A percentile compares a stretch with the other conserved stretches of the same genome.
Evolutionary conservation across 1,284 basidiomycete species (phyloP).

Genomic region (Singerocomus inundabilis): DNA sequence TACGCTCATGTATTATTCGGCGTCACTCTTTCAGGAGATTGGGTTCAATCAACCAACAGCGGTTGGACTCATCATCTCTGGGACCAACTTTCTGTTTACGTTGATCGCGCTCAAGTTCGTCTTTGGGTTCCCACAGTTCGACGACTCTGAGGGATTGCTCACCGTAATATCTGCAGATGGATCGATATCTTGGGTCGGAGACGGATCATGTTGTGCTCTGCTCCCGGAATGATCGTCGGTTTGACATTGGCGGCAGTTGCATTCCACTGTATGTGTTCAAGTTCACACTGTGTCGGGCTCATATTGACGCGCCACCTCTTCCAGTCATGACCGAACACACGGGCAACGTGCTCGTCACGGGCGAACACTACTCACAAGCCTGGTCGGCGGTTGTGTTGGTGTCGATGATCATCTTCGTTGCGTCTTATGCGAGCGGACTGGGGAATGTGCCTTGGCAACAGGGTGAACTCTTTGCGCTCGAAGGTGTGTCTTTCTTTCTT

Average conservation of each 20-base stretch:
- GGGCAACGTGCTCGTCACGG: constrained; percentile 62
- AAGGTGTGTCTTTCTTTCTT: constrained; percentile 41
- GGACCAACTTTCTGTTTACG: constrained; percentile 82
- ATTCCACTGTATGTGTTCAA: constrained; percentile 62
- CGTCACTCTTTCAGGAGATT: constrained; percentile 76
- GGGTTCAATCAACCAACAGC: constrained; percentile 81
- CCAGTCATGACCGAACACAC: constrained; percentile 71
- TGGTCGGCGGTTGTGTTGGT: constrained; percentile 73
- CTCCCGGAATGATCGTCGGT: constrained; percentile 77
- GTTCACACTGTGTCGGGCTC: background rate
- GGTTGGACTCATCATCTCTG: constrained; percentile 74
- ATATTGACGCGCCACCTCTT: background rate
- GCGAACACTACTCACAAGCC: constrained; percentile 57
- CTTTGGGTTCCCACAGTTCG: background rate
- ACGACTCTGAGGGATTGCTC: background rate
- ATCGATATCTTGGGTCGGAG: constrained; percentile 80
- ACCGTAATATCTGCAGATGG: constrained; percentile 37
- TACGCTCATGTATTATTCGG: constrained; percentile 74
- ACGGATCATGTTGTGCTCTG: constrained; percentile 72
- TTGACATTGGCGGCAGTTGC: constrained; percentile 70
- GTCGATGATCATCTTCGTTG: constrained; percentile 81
- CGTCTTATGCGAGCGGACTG: constrained; percentile 76
- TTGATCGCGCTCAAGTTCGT: constrained; percentile 65
- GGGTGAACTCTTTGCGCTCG: constrained; percentile 77
- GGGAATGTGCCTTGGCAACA: constrained; percentile 87